Evolutionary conservation across 2,329 filamentous ascomycete species (phyloP), one percentile per base, ranked within the genome.

Genomic region (Hymenoscyphus fraxineus): DNA sequence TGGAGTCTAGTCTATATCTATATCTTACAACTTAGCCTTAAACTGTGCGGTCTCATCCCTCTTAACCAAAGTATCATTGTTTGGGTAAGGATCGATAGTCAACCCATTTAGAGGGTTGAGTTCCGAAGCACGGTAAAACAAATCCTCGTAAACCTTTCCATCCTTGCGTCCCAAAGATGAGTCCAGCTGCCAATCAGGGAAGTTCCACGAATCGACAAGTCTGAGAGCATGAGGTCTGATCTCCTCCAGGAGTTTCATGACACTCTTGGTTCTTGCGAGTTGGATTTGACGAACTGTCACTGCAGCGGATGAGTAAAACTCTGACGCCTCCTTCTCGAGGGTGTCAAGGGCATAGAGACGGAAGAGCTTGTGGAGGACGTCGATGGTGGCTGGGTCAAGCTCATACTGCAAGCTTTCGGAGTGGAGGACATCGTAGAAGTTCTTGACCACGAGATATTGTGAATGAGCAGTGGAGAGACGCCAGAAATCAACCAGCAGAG

Each of bases 161-260:
- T 93, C 90, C 55, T 83, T 84, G 1, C 89, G 80, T 1, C 90
- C 90, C 47, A 93, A 76, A 64, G 85, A 86, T 70, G 84, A 88
- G 74, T 93, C 89, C 1, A 93, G 82, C 71, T 91, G 88, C 88
- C 88, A 93, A 74, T 93, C 90, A 1, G 89, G 86, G 77, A 93
- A 91, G 66, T 85, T 84, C 90, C 90, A 93, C 0, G 87, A 80
- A 72, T 93, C 90, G 0, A 92, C 89, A 12, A 93, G 78, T 12
- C 85, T 77, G 15, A 93, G 82, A 0, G 90, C 88, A 73, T 93
- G 90, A 2, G 90, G 90, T 6, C 90, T 81, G 66, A 93, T 86
- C 67, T 91, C 87, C 64, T 88, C 85, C 4, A 93, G 80, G 19
- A 93, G 79, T 71, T 84, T 85, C 81, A 91, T 88, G 5, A 91